Evolutionary conservation across 805 yeast species (phyloP), one percentile per base, ranked within the genome.

Genomic region (Candida xiaguanensis): DNA sequence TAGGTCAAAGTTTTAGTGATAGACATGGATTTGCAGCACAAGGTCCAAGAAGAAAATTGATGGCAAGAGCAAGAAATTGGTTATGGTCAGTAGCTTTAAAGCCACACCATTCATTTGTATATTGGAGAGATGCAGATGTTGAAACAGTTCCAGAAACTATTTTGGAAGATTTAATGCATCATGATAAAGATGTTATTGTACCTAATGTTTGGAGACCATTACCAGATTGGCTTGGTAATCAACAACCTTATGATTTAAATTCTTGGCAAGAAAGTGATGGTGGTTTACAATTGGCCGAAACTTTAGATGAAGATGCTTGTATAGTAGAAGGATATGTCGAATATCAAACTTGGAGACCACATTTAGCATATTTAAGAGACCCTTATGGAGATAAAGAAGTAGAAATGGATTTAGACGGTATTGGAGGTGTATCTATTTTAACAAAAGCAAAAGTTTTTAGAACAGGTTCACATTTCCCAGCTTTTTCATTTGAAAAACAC

Each of bases 91-190:
- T 84, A 5, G 95, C 96, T 1, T 61, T 91, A 36, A 82, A 81
- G 58, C 97, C 98, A 1, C 81, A 91, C 58, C 98, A 91, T 58
- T 80, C 95, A 6, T 89, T 90, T 85, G 96, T 91, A 6, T 89
- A 90, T 60, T 91, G 98, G 98, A 73, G 98, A 62, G 98, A 91
- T 66, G 96, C 93, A 9, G 98, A 91, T 61, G 95, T 91, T n/a
- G 96, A 90, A 58, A 81, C 90, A 0, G 79, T 84, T 22, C 95
- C 96, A 4, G 73, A 81, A 1, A 82, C 96, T 1, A 78, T 90
- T 44, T 61, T 90, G 45, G 96, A 90, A 61, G 97, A 90, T 62
- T 68, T 90, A 51, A 91, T 91, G 97, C 85, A 78, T 52, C 96
- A 88, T 60, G 80, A 84, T 58, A 78, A 77, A 56, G 98, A 91